Base-by-base conservation (phyloP, 495 filamentous ascomycete genomes). In the Rostrohypoxylon terebratum region DNA sequence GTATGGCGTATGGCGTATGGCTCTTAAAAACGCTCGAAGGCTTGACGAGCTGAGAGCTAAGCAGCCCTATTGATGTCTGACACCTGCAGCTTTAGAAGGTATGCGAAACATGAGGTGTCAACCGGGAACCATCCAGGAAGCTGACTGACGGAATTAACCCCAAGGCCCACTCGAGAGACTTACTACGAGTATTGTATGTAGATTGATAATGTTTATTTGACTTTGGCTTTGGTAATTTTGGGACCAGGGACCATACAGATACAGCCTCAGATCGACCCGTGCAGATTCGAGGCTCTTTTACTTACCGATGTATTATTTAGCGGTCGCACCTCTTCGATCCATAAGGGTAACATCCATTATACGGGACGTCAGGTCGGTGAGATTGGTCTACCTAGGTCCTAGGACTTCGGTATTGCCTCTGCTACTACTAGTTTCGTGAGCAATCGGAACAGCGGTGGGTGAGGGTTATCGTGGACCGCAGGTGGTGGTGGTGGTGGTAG, bases 41-140 rank as follows among this genome's bases (percentile, higher is more conserved):
- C 66, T 73, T 69, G 55, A 74, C 66, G 71, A 74, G 66, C 71
- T 74, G 71, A 70, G 66, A 59, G 55, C 55, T 67, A 69, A 69
- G 66, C 71, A 74, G 71, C 71, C 71, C 57, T 74, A 74, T 51
- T 63, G 66, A 69, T 70, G 71, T 74, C 71, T 70, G 66, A 70
- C 71, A 74, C 71, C 63, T 74, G 71, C 71, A 74, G 71, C 71
- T 67, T 53, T 62, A 63, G 66, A 23, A 66, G 62, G 48, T 51
- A 70, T 74, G 71, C 71, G 71, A 69, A 74, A 66, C 71, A 74
- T 74, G 66, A 70, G 71, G 38, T 66, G 45, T 62, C 66, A 61
- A 67, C 66, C 66, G 48, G 63, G 71, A 63, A 74, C 34, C 42
- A 23, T 40, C 51, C 47, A 59, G 38, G 50, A 62, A 69, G 64